phyloP scores from a whole-genome alignment of 768 basidiomycete genomes.

The Paxillus ammoniavirescens region DNA sequence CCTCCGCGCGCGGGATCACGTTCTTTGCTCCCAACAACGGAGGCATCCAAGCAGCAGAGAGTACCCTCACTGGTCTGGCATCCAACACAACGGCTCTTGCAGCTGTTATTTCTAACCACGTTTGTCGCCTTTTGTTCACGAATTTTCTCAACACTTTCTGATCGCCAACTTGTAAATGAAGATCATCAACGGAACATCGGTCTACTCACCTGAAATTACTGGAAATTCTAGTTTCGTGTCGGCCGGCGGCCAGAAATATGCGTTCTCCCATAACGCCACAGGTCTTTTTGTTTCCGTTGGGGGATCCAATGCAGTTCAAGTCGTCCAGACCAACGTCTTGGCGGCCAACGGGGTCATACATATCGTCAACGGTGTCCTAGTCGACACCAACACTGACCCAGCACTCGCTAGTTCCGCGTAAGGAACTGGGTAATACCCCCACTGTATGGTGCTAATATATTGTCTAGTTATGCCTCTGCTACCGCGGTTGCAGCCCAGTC shows the following conservation, averaged over 20 bases:
- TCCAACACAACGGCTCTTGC: constrained; percentile 47
- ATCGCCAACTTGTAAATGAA: constrained; percentile 15
- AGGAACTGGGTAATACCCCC: constrained; percentile 19
- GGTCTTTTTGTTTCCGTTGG: constrained; percentile 53
- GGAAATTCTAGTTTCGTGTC: constrained; percentile 42
- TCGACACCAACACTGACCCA: constrained; percentile 42
- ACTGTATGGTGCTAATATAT: neutral
- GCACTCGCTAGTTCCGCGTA: constrained; percentile 54
- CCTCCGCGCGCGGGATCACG: constrained; percentile 52
- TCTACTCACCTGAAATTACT: constrained; percentile 56
- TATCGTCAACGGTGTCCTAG: constrained; percentile 52
- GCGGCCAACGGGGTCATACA: constrained; percentile 70
- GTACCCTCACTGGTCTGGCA: constrained; percentile 31
- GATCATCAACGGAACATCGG: constrained; percentile 66
- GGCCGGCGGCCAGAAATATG: constrained; percentile 54
- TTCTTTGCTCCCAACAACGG: constrained; percentile 62
- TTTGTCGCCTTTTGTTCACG: constrained; percentile 27
- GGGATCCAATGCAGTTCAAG: constrained; percentile 46
- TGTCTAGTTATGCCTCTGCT: constrained; percentile 40
- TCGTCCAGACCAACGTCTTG: constrained; percentile 59
- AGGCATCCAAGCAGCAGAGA: constrained; percentile 41
- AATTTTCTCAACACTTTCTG: neutral
- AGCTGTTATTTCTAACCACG: constrained; percentile 58
- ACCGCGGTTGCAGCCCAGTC: constrained; percentile 43
- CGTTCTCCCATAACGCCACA: constrained; percentile 51